Conservation (phyloP, 768 basidiomycete species). For the Pulveroboletus sp. region DNA sequence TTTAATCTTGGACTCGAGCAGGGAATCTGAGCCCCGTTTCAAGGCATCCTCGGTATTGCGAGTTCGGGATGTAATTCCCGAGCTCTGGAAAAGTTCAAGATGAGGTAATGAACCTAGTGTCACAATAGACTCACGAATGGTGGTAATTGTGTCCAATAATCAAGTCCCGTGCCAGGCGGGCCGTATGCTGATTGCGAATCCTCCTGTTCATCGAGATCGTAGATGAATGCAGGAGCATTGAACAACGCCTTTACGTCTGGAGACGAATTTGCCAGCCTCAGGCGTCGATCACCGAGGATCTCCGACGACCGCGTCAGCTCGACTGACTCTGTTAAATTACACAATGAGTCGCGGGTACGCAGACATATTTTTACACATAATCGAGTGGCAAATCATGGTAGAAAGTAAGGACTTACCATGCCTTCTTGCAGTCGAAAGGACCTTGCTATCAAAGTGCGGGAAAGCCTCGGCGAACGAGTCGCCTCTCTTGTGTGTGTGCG, state of each 20-base stretch:
- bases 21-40: slow-evolving; percentile 81
- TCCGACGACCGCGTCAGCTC: slow-evolving; percentile 63
- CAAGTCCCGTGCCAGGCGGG: slow-evolving; percentile 47
- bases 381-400: slow-evolving; percentile 31
- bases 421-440: slow-evolving; percentile 75
- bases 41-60: slow-evolving; percentile 72
- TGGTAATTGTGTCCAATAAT: slow-evolving; percentile 76
- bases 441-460: slow-evolving; percentile 94
- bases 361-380: not conserved
- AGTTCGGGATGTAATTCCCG: slow-evolving; percentile 64
- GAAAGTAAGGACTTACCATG: slow-evolving; percentile 43
- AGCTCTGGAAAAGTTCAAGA: slow-evolving; percentile 43
- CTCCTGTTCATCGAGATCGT: slow-evolving; percentile 72
- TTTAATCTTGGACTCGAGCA: slow-evolving; percentile 81
- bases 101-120: slow-evolving; percentile 18
- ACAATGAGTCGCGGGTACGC: slow-evolving; percentile 8
- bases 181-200: slow-evolving; percentile 61
- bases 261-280: slow-evolving; percentile 85
- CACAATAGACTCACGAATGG: slow-evolving; percentile 57
- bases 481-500: slow-evolving; percentile 79
- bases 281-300: slow-evolving; percentile 67
- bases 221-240: slow-evolving; percentile 81
- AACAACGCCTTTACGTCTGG: slow-evolving; percentile 96
- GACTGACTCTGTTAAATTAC: slow-evolving; percentile 57
- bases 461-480: slow-evolving; percentile 96